These are phyloP conservation scores for Gypsophila paniculata DNA, from an alignment of 179 eudicot species.

Conservation along the genomic window DNA sequence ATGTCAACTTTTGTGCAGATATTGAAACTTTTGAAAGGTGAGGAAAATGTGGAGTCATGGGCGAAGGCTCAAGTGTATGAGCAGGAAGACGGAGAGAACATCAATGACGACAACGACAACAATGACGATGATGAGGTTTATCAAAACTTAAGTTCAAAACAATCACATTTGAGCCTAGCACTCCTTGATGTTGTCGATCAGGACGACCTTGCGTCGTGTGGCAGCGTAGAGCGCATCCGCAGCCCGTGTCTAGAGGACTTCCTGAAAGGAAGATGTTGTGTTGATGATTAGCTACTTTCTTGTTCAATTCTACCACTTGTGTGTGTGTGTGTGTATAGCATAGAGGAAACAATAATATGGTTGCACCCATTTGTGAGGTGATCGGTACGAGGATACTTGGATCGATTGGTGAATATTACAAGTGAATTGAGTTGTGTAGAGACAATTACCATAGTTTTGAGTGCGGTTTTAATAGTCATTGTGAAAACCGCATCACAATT, in stretches of 20 bases:
- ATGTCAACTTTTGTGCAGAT: constrained; percentile 34
- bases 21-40: constrained; percentile 55
- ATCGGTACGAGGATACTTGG: constrained; percentile 5
- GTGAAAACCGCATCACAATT: background rate
- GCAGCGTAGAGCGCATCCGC: constrained; percentile 46
- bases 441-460: background rate
- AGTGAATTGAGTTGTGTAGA: background rate
- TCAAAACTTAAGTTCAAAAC: constrained; percentile 47
- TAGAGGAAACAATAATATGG: constrained; percentile 11
- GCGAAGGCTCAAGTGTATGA: constrained; percentile 24
- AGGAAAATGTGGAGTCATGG: constrained; percentile 37
- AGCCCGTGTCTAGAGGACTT: constrained; percentile 56
- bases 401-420: background rate
- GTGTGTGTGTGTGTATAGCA: constrained; percentile 30
- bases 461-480: background rate
- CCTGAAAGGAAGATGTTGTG: constrained; percentile 60
- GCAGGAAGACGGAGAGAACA: constrained; percentile 32
- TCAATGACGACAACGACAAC: constrained; percentile 64
- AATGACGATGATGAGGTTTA: constrained; percentile 87
- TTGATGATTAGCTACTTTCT: constrained; percentile 39
- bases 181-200: constrained; percentile 54
- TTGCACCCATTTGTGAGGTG: constrained; percentile 31
- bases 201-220: constrained; percentile 47
- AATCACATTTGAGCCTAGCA: constrained; percentile 62
- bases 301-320: background rate